Conservation (phyloP, 2,329 filamentous ascomycete species). For the Colletotrichum scovillei region DNA sequence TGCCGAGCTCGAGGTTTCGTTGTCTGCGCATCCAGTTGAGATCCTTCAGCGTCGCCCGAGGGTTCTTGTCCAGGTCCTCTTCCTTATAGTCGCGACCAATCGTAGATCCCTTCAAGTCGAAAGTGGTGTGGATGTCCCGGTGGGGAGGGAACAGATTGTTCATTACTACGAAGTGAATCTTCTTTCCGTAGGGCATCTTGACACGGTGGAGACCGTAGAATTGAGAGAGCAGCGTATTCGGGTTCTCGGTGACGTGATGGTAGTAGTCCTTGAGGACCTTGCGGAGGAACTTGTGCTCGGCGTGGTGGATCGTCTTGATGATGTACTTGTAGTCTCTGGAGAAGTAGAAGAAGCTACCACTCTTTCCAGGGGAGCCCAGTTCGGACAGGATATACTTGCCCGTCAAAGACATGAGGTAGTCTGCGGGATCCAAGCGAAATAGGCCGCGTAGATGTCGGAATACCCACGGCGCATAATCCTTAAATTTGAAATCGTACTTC, state of each 20-base stretch:
- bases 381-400: constrained; percentile 99
- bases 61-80: constrained; percentile 88
- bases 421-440: constrained; percentile 93
- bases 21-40: constrained; percentile 94
- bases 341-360: constrained; percentile 99
- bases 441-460: constrained; percentile 90
- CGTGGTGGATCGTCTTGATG: constrained; percentile 99
- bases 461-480: constrained; percentile 99
- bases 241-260: constrained; percentile 89
- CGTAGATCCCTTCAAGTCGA: constrained; percentile 96
- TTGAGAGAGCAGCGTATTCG: constrained; percentile 95
- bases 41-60: constrained; percentile 93
- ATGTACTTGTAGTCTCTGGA: constrained; percentile 99
- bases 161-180: constrained; percentile 99
- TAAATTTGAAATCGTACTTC: constrained; percentile 99
- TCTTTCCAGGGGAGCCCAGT: constrained; percentile 96
- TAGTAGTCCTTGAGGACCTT: constrained; percentile 94
- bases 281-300: constrained; percentile 88
- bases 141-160: constrained; percentile 99
- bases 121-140: constrained; percentile 96
- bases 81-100: constrained; percentile 92
- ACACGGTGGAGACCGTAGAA: constrained; percentile 98
- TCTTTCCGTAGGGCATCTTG: constrained; percentile 97
- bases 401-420: constrained; percentile 97
- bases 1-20: constrained; percentile 86